Base-by-base conservation (phyloP, 352 stramenopile species). In the Pythium phragmiticola region DNA sequence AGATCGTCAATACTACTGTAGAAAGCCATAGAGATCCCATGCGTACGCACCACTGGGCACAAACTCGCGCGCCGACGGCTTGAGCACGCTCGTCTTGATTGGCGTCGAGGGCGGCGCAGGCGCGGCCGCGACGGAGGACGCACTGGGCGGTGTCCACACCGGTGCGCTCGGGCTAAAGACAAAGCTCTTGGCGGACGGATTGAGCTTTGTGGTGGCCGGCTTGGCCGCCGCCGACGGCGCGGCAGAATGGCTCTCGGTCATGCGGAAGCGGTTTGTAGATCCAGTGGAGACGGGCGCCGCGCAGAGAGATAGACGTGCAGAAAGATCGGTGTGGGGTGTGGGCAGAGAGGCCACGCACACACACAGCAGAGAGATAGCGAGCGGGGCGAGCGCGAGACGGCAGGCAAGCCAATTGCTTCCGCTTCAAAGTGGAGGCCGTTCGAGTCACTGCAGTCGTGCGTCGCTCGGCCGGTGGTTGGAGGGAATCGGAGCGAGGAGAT, bases 81-180 rank as follows among this genome's bases (percentile, higher is more conserved):
- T 88, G 2, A 90, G 65, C 60, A 68, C 68, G 23, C 67, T 84
- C n/a, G 45, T 17, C 50, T 69, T 75, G 59, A 58, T 36, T 2
- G 66, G 63, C 28, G 60, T 50, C n/a, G 45, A 11, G 34, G 34
- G 34, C 34, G 60, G 50, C 7, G 59, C 26, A 5, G 63, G 41
- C 19, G 45, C 48, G 26, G 28, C 26, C 2, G 45, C 43, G 50
- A 23, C 46, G 50, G 57, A 21, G 36, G 56, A n/a, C 7, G 23
- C 56, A 9, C 39, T 56, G 21, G 51, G 30, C 1, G 82, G 82
- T 43, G 74, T 88, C 79, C 79, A 90, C 11, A 48, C 69, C 0
- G 82, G 75, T 9, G 82, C 79, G 16, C 56, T 53, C n/a, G 69
- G 61, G 69, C 80, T 88, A 53, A 90, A 84, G 11, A 91, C 80